Evolutionary conservation across 2,329 filamentous ascomycete species (phyloP).

Genomic region (Colletotrichum cordylinicola): DNA sequence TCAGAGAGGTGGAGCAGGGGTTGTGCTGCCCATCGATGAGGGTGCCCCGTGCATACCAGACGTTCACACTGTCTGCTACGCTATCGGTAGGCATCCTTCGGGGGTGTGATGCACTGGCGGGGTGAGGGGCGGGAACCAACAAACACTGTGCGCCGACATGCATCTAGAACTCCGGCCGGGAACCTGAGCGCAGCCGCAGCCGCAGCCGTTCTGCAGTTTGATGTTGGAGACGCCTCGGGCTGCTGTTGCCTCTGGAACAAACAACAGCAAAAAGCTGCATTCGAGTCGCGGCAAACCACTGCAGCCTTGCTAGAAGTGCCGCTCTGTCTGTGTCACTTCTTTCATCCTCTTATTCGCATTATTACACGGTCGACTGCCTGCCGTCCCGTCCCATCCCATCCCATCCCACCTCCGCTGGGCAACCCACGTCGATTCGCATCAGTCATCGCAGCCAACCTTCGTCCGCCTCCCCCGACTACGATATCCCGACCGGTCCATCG

Average conservation of each 20-base stretch:
- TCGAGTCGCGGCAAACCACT: background rate
- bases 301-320: background rate
- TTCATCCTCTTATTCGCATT: background rate
- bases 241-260: background rate
- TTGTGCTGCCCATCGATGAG: background rate
- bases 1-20: background rate
- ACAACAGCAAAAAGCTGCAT: background rate
- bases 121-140: background rate
- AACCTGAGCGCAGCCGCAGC: background rate
- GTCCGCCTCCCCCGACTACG: background rate
- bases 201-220: background rate
- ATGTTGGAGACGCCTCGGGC: background rate
- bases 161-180: background rate
- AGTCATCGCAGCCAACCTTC: background rate
- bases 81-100: background rate
- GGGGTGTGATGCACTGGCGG: background rate
- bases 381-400: background rate
- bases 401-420: background rate
- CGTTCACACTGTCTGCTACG: background rate
- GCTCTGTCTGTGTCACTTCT: background rate
- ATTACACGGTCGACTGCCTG: background rate
- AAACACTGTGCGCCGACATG: slow-evolving; percentile 6
- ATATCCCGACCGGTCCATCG: background rate
- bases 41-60: background rate
- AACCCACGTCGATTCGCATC: background rate